Evolutionary conservation across 2,329 filamentous ascomycete genomes (phyloP).

Genomic region (Curvularia hawaiiensis): DNA sequence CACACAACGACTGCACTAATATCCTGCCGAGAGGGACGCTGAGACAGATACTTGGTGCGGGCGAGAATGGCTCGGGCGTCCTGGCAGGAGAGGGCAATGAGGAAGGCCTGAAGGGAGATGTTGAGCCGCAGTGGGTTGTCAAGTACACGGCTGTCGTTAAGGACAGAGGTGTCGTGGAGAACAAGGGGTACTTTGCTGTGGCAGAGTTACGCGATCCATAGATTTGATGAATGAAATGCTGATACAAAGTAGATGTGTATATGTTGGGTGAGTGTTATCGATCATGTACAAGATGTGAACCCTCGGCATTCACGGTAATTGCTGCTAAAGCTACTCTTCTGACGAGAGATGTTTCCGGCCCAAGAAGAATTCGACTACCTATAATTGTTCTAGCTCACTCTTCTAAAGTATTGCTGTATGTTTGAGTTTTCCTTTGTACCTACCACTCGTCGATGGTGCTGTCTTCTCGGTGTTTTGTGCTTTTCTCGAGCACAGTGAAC

Average conservation of each 20-base stretch:
- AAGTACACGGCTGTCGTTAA: slow-evolving; percentile 97
- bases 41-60: slow-evolving; percentile 78
- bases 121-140: slow-evolving; percentile 90
- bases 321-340: not conserved
- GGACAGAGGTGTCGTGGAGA: slow-evolving; percentile 94
- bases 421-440: not conserved
- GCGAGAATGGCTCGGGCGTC: slow-evolving; percentile 74
- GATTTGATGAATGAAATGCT: not conserved
- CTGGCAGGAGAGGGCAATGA: slow-evolving; percentile 64
- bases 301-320: not conserved
- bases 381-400: not conserved
- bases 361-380: not conserved
- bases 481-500: too few species aligned
- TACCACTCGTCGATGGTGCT: not conserved
- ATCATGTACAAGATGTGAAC: too few species aligned
- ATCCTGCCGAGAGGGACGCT: slow-evolving; percentile 86
- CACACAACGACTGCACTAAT: slow-evolving; percentile 93
- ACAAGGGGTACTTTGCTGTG: slow-evolving; percentile 94
- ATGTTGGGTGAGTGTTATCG: not conserved
- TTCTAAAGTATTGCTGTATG: not conserved
- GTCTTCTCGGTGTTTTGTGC: not conserved
- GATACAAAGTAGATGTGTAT: not conserved
- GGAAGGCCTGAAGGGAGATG: slow-evolving; percentile 72
- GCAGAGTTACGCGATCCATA: slow-evolving; percentile 63
- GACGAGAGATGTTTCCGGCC: not conserved